A percentile compares a stretch with the other conserved stretches of the same genome.
Conservation (phyloP, 306 rosid genomes). For the Cucumis sativus region Cucumber_9930_V3 NC_026657.2:20183001-20183500, state of each 20-base stretch:
- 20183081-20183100: background rate
- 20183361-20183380: background rate
- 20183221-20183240: background rate
- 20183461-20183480: background rate
- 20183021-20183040: background rate
- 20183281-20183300: background rate
- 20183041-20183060: background rate
- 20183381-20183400: conserved; percentile 79
- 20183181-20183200: background rate
- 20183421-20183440: conserved; percentile 60
- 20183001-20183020: background rate
- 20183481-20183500: background rate
- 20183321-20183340: background rate
- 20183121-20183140: background rate
- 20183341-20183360: background rate
- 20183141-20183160: background rate
- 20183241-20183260: background rate
- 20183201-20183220: background rate
- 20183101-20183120: background rate
- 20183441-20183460: conserved; percentile 82
- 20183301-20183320: background rate
- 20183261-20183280: background rate
- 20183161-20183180: background rate
- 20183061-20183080: background rate
- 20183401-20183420: conserved; percentile 67